Evolutionary conservation across 2,329 filamentous ascomycete species (phyloP).

Genomic region (Hortaea werneckii): DNA sequence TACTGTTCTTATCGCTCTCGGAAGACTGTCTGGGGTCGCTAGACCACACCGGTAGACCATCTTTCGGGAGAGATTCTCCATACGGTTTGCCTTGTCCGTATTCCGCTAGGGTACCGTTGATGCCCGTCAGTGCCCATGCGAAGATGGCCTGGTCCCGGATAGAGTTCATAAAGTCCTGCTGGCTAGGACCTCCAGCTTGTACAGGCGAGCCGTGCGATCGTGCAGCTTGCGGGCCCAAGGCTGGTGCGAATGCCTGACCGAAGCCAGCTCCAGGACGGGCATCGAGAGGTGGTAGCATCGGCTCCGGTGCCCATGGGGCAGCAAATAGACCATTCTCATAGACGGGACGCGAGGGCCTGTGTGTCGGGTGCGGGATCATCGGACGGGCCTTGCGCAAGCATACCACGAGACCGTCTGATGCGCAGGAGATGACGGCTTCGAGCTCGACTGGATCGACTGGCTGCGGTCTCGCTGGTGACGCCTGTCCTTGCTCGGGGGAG

Average conservation of each 20-base stretch:
- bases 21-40: constrained; percentile 13
- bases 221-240: constrained; percentile 24
- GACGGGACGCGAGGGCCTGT: constrained; percentile 32
- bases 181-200: constrained; percentile 38
- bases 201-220: constrained; percentile 8
- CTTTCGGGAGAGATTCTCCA: constrained; percentile 53
- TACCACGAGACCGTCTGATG: constrained; percentile 77
- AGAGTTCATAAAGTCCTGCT: constrained; percentile 61
- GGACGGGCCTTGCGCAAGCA: constrained; percentile 66
- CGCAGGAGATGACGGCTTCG: constrained; percentile 85
- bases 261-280: constrained; percentile 20
- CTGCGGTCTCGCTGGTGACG: constrained; percentile 10
- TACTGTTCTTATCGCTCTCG: background rate
- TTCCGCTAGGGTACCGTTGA: constrained; percentile 62
- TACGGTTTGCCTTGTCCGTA: constrained; percentile 52
- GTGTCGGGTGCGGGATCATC: constrained; percentile 51
- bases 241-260: constrained; percentile 26
- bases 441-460: constrained; percentile 51
- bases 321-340: constrained; percentile 61
- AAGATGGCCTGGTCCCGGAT: constrained; percentile 84
- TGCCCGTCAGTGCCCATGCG: constrained; percentile 70
- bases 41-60: constrained; percentile 53
- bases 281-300: constrained; percentile 41
- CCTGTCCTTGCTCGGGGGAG: constrained; percentile 18
- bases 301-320: constrained; percentile 66